Percentiles rank a stretch among this genome's conserved stretches.
These are phyloP conservation scores for Syzygium syzygioides DNA, from an alignment of 441 rosid genomes.

Conservation along the genomic window DNA sequence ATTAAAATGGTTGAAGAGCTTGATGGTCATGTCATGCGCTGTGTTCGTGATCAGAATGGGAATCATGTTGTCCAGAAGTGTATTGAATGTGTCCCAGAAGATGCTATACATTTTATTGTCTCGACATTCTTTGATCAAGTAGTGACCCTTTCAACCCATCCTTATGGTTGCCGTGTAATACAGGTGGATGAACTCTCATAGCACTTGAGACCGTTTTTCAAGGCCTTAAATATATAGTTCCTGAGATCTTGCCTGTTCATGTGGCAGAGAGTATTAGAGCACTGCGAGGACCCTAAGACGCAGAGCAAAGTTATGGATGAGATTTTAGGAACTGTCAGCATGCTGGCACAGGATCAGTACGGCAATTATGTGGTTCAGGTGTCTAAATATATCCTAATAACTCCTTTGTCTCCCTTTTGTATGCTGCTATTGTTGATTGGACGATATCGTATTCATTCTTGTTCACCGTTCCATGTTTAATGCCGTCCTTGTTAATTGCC, in stretches of 20 bases:
- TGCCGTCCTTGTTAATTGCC: neutral
- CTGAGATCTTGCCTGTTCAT: slow-evolving; percentile 7
- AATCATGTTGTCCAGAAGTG: slow-evolving; percentile 89
- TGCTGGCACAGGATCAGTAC: slow-evolving; percentile 86
- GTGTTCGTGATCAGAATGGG: slow-evolving; percentile 93
- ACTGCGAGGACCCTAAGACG: slow-evolving; percentile 52
- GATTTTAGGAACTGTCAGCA: slow-evolving; percentile 65
- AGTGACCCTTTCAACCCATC: slow-evolving; percentile 74
- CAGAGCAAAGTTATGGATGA: slow-evolving; percentile 84
- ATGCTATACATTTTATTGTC: slow-evolving; percentile 56
- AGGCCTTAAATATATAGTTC: neutral
- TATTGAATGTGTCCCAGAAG: slow-evolving; percentile 86
- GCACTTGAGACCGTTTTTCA: neutral
- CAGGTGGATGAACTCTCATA: slow-evolving; percentile 40
- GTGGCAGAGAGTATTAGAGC: slow-evolving; percentile 80
- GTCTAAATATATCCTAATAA: slow-evolving; percentile 5
- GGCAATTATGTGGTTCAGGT: slow-evolving; percentile 96
- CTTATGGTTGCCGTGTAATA: slow-evolving; percentile 87
- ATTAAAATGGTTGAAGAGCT: slow-evolving; percentile 83
- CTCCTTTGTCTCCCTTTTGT: neutral
- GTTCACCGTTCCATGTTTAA: neutral
- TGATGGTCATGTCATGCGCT: slow-evolving; percentile 74
- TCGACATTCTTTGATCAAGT: slow-evolving; percentile 72
- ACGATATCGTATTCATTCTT: neutral
- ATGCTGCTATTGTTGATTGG: neutral